Conservation (phyloP, 108 stramenopile species). For the Cylindrotheca fusiformis region DNA sequence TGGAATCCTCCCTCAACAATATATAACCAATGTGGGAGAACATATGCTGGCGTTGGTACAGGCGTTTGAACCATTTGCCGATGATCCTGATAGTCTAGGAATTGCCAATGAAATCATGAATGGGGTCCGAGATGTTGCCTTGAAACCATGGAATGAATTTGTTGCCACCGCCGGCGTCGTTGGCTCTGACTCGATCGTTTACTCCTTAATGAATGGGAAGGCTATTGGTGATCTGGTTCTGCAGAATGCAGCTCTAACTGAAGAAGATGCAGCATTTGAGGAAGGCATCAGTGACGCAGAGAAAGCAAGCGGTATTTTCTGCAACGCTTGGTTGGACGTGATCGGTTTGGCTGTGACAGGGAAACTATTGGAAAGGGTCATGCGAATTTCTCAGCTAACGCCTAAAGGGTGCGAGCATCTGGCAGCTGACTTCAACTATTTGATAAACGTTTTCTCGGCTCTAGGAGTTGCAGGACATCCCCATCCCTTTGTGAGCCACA, state of each 20-base stretch:
- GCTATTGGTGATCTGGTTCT: conserved; percentile 41
- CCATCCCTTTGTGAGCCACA: conserved; percentile 69
- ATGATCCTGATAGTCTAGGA: conserved; percentile 57
- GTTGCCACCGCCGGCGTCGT: conserved; percentile 52
- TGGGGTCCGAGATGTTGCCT: conserved; percentile 59
- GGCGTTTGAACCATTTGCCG: conserved; percentile 84
- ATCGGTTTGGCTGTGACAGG: conserved; percentile 78
- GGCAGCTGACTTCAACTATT: conserved; percentile 73
- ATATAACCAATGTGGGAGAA: conserved; percentile 84
- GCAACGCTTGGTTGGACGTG: conserved; percentile 82
- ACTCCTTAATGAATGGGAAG: conserved; percentile 64
- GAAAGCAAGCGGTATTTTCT: conserved; percentile 57
- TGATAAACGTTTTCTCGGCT: conserved; percentile 80
- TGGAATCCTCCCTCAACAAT: conserved; percentile 78
- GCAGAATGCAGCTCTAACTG: conserved; percentile 27
- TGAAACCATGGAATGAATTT: conserved; percentile 79
- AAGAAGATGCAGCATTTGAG: conserved; percentile 57
- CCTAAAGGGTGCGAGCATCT: conserved; percentile 80
- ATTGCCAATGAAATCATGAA: conserved; percentile 82
- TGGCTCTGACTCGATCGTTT: conserved; percentile 27
- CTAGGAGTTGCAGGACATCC: conserved; percentile 82
- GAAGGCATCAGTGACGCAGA: conserved; percentile 55
- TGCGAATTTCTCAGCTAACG: conserved; percentile 78
- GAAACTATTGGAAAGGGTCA: conserved; percentile 63
- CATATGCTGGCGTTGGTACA: conserved; percentile 86